Conservation (phyloP, 768 basidiomycete species). For the Amylocystis lapponica region DNA sequence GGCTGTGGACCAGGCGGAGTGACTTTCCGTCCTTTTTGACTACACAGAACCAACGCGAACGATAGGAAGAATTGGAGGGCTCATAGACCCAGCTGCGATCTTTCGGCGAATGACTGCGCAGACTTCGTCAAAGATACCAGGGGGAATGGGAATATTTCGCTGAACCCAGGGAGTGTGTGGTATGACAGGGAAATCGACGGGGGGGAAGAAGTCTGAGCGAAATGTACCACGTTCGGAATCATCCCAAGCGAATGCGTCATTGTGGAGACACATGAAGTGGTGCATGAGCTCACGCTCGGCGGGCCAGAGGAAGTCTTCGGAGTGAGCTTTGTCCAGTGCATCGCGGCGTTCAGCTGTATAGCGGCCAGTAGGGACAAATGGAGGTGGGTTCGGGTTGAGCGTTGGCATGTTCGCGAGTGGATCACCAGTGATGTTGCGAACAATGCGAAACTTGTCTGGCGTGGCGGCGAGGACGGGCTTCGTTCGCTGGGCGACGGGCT, state of each 20-base stretch:
- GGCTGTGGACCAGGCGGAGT: conserved; percentile 17
- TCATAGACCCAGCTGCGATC: conserved; percentile 28
- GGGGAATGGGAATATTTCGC: conserved; percentile 23
- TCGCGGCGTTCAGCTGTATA: conserved; percentile 14
- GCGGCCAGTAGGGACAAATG: conserved; percentile 3
- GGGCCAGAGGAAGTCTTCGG: conserved; percentile 23
- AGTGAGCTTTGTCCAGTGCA: conserved; percentile 5
- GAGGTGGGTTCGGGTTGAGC: conserved; percentile 7
- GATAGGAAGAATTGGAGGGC: conserved; percentile 18
- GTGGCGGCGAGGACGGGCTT: conserved; percentile 14
- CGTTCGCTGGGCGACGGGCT: conserved; percentile 14
- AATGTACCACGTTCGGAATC: conserved; percentile 32
- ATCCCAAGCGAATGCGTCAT: conserved; percentile 32
- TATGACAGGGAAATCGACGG: conserved; percentile 28
- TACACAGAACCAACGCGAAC: conserved; percentile 19
- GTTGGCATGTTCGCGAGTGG: conserved; percentile 9
- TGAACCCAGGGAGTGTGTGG: conserved; percentile 21
- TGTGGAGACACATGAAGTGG: conserved; percentile 23
- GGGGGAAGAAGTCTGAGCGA: conserved; percentile 22
- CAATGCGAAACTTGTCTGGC: conserved; percentile 15
- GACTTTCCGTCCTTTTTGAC: conserved; percentile 15
- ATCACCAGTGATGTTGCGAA: conserved; percentile 10
- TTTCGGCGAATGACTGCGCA: conserved; percentile 29
- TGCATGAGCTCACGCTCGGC: conserved; percentile 29
- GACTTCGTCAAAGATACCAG: conserved; percentile 23